Base-by-base conservation (phyloP, 305 asterid species). In the Ilex paraguariensis region DNA sequence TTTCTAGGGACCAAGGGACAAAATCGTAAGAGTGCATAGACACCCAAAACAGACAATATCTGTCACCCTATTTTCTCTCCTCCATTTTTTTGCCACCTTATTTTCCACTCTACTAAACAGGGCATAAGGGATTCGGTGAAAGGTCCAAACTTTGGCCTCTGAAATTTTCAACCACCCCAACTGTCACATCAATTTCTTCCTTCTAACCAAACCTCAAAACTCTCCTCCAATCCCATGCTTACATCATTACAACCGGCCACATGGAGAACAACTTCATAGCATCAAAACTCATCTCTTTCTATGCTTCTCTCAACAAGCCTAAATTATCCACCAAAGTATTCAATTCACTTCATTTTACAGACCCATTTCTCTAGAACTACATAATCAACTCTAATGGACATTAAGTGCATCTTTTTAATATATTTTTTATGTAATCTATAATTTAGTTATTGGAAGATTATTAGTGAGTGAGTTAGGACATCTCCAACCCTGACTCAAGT, bases 351-450 rank as follows among this genome's bases (percentile, higher is more conserved):
- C 6, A 15, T 70, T 75, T 56, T 39, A 76, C 59, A 54, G 95
- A 85, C 75, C 76, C 64, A 55, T 87, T 87, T 68, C 82, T 87
- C 2, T 90, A 90, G 95, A 85, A 87, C 65, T 79, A 88, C 54
- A 74, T 90, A 40, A 84, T 87, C 71, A 79, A 90, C 40, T 82
- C 83, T 14, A 85, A 81, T 63, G 82, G 84, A 4, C 60, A 64
- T 54, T 75, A 83, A 21, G 28, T 21, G 28, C 28, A 21, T 1
- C 28, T 21, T 21, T 21, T 21, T 21, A 21, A 21, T 21, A 21
- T 1, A 21, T 21, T 21, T 21, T 21, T 21, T 21, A 21, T 1
- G 28, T 21, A 21, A 21, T 21, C 28, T 21, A 21, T 21, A 21
- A 21, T 1, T 21, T 21, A 21, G 28, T 21, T 21, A 21, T 21